A percentile compares a stretch with the other conserved stretches of the same genome.
Evolutionary conservation across 2,329 filamentous ascomycete genomes (phyloP).

Genomic region (Phaeosphaeria sp.): DNA sequence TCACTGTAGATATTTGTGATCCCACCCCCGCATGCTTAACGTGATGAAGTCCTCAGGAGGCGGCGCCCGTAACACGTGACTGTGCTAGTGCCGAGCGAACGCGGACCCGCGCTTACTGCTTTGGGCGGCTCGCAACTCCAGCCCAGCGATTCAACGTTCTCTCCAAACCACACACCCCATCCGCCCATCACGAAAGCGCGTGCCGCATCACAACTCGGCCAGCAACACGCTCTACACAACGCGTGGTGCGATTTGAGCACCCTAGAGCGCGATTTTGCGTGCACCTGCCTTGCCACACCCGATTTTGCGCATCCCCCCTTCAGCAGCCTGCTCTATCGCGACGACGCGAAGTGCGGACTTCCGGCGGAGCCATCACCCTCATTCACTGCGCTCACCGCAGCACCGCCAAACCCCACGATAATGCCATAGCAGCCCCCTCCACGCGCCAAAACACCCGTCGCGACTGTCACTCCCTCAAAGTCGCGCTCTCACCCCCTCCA

Average conservation of each 20-base stretch:
- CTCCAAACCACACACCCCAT: conserved; percentile 31
- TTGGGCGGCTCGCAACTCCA: not conserved
- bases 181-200: conserved; percentile 38
- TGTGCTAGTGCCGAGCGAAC: conserved; percentile 15
- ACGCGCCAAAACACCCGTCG: conserved; percentile 28
- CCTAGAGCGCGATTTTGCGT: conserved; percentile 37
- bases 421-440: conserved; percentile 43
- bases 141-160: conserved; percentile 15
- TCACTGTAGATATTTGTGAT: not conserved
- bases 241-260: conserved; percentile 36
- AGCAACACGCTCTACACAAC: conserved; percentile 45
- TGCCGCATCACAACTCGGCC: conserved; percentile 45
- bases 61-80: conserved; percentile 1
- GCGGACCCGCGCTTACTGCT: conserved; percentile 7
- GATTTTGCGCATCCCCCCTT: conserved; percentile 36
- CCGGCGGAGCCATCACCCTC: conserved; percentile 42
- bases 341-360: conserved; percentile 38
- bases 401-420: conserved; percentile 40
- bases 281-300: conserved; percentile 27
- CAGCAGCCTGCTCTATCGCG: conserved; percentile 42
- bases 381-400: conserved; percentile 27
- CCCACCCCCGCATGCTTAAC: not conserved
- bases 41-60: not conserved
- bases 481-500: conserved; percentile 23
- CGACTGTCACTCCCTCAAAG: conserved; percentile 32